Evolutionary conservation across 768 basidiomycete species (phyloP).

Genomic region (Mycena kentingensis): DNA sequence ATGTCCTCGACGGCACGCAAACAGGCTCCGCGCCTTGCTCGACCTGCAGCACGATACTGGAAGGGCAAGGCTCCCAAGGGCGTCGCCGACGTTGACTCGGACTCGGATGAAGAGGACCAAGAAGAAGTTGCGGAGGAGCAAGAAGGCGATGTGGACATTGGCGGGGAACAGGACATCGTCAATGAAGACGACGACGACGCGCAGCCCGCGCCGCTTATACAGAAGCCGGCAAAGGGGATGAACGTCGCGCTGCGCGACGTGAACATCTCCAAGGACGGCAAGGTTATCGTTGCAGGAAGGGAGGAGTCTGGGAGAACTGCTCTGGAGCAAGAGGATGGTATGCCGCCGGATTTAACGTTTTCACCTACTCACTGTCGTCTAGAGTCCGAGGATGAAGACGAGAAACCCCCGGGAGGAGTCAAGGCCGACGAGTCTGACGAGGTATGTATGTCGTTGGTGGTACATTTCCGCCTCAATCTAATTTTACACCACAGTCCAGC

Average conservation of each 20-base stretch:
- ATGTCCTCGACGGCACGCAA: constrained; percentile 47
- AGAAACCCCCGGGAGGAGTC: constrained; percentile 41
- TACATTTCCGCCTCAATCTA: constrained; percentile 10
- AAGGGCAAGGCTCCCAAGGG: constrained; percentile 89
- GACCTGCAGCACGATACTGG: constrained; percentile 85
- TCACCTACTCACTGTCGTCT: constrained; percentile 23
- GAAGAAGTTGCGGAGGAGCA: constrained; percentile 38
- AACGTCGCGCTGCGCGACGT: constrained; percentile 80
- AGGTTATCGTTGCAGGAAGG: constrained; percentile 76
- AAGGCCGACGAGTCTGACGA: constrained; percentile 33
- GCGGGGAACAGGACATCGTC: constrained; percentile 55
- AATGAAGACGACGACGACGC: constrained; percentile 44
- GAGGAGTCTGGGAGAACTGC: constrained; percentile 78
- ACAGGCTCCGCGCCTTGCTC: constrained; percentile 74
- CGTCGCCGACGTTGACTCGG: constrained; percentile 56
- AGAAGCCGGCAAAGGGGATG: constrained; percentile 53
- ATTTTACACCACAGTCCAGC: constrained; percentile 59
- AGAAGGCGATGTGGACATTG: constrained; percentile 62
- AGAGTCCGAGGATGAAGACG: constrained; percentile 53
- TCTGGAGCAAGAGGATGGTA: constrained; percentile 52
- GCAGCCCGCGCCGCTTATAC: constrained; percentile 37
- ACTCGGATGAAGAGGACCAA: constrained; percentile 63
- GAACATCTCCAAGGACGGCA: constrained; percentile 76
- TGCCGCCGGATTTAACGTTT: constrained; percentile 18
- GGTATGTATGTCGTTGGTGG: constrained; percentile 8